Base-by-base conservation (phyloP, 495 filamentous ascomycete genomes). In the Penicillium cosmopolitanum region DNA sequence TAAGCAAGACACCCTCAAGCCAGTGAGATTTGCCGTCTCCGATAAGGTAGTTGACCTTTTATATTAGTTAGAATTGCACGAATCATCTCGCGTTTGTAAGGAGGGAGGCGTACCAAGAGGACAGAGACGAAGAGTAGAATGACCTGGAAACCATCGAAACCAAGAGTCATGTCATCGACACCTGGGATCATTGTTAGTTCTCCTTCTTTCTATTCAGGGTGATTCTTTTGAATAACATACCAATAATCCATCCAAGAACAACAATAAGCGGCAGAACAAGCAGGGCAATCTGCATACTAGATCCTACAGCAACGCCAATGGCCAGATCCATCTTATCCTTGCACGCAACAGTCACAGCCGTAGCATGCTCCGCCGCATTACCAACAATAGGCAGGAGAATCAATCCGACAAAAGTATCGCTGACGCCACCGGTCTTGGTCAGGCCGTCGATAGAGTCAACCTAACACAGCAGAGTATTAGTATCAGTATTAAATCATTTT, bases 281-380 rank as follows among this genome's bases (percentile, higher is more conserved):
- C 21, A 96, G 75, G 0, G 91, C 87, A 73, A 96, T 90, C 78
- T 96, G 91, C 89, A 96, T 93, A 60, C 85, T 89, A 25, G 88
- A 91, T 52, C 91, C 91, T 12, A 96, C 86, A 6, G 90, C 89
- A 12, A 96, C 91, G 25, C 91, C 90, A 59, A 94, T 93, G 11
- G 89, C 85, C 16, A 94, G 75, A 67, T 95, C 91, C 91, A 95
- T 95, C 71, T 95, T 96, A 71, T 94, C 91, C 79, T 95, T 96
- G 70, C 85, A 80, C 1, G 91, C 91, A 6, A 93, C 91, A 0
- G 90, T 94, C 23, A 96, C 89, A 19, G 91, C 90, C 2, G 91
- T 95, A 19, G 89, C 90, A 68, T 95, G 91, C 72, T 96, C 91
- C 6, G 91, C 91, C 5, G 91, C 91, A 67, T 96, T 95, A 43